Evolutionary conservation across 108 stramenopile genomes (phyloP), one percentile per base, ranked within the genome.

Genomic region (Cyclotella baltica): DNA sequence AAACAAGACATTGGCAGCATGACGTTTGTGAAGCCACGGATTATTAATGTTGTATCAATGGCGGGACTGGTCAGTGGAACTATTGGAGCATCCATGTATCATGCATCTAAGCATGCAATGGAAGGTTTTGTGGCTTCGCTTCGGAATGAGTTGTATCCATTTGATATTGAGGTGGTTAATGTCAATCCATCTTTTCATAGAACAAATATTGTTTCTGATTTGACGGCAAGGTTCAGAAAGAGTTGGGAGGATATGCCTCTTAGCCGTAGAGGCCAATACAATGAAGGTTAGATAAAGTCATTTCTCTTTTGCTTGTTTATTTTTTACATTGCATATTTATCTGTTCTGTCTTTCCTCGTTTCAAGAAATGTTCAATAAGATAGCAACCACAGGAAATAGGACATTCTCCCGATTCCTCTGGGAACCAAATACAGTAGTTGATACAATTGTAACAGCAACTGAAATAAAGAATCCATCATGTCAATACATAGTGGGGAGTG

Each of bases 391-490:
- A 6, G 18, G 18, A 48, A n/a, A 48, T n/a, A 48, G n/a, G 18
- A 48, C 18, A n/a, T 48, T 48, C 47, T 48, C 47, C 47, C 18
- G 1, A n/a, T 48, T 48, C n/a, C n/a, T 48, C 18, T 48, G 47
- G 47, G 47, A 48, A 4, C 47, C 47, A 48, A 48, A 48, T 48
- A n/a, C 47, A 48, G 47, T 6, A 4, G n/a, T 48, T 48, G 47
- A 48, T 6, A 48, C 47, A 48, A 48, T 48, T n/a, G 18, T 48
- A n/a, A 4, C 47, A 48, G 47, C 47, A 48, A n/a, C n/a, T 2
- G 47, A 48, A n/a, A 16, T 48, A n/a, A 48, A 48, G 47, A n/a
- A 48, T 48, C 47, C 47, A 48, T 48, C 47, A 16, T 48, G 47
- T 6, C 47, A 48, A 48, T 48, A 48, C 47, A 48, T 48, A 4